Evolutionary conservation across 148 eudicot genomes (phyloP).

Genomic region (Fagopyrum homotropicum): DNA sequence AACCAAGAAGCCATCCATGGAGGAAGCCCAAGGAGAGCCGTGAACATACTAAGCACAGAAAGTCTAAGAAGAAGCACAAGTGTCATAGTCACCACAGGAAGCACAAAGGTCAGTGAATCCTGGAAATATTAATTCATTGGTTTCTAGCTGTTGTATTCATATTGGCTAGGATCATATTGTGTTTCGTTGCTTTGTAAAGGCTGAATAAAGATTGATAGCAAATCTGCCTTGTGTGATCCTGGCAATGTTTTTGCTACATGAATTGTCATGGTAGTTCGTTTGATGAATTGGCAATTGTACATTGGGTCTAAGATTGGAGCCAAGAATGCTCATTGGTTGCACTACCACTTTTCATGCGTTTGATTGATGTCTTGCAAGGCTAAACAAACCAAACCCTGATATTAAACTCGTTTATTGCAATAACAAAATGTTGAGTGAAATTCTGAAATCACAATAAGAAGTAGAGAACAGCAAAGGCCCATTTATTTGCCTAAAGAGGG

Average conservation of each 20-base stretch:
- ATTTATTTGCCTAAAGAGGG: not conserved
- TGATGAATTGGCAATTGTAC: not conserved
- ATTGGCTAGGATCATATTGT: not conserved
- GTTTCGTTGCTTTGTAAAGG: not conserved
- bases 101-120: constrained; percentile 10
- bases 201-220: constrained; percentile 1
- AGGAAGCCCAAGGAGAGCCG: constrained; percentile 3
- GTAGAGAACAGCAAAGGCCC: not conserved
- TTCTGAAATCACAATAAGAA: not conserved
- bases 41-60: not conserved
- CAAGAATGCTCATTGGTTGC: not conserved
- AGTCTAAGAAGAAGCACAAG: constrained; percentile 13
- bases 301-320: not conserved
- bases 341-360: not conserved
- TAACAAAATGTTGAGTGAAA: not conserved
- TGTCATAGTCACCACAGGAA: constrained; percentile 10
- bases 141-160: not conserved
- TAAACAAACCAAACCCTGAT: no score
- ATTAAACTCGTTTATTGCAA: not conserved
- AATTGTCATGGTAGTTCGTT: not conserved
- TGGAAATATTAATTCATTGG: no score
- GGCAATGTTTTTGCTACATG: not conserved
- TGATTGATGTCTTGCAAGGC: no score
- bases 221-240: not conserved
- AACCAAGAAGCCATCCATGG: not conserved